Conservation (phyloP, 257 asterid species). For the Phtheirospermum japonicum region DNA sequence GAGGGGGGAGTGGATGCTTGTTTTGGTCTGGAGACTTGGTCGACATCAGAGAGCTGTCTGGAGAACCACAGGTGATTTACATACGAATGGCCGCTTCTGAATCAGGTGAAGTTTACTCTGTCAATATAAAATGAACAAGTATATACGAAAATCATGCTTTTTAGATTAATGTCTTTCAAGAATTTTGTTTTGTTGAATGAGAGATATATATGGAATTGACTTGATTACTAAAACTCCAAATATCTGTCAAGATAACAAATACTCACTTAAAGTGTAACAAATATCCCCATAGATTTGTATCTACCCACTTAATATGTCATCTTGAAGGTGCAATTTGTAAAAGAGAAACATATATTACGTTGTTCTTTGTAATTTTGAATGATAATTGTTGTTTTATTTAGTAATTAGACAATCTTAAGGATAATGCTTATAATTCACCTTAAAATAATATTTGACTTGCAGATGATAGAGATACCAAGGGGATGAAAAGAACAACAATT, state of each 20-base stretch:
- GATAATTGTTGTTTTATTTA: neutral
- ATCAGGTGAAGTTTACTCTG: slow-evolving; percentile 17
- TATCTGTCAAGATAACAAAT: too few species aligned
- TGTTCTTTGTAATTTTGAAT: neutral
- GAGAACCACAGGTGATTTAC: slow-evolving; percentile 26
- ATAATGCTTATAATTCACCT: too few species aligned
- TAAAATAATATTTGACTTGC: neutral
- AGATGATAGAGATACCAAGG: neutral
- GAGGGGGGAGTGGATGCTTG: slow-evolving; percentile 42
- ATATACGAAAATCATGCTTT: too few species aligned
- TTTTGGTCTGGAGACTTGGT: slow-evolving; percentile 38
- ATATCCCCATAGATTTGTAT: too few species aligned
- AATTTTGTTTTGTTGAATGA: too few species aligned
- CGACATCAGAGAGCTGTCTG: slow-evolving; percentile 32
- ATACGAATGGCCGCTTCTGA: slow-evolving; percentile 39
- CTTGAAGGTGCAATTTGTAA: too few species aligned
- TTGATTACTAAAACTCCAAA: too few species aligned
- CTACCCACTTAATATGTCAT: too few species aligned
- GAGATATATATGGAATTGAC: too few species aligned
- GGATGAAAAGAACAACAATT: neutral
- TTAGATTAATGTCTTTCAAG: neutral
- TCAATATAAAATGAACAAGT: neutral
- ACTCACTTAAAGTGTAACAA: too few species aligned
- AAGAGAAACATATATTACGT: too few species aligned
- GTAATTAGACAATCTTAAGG: too few species aligned